Conservation (phyloP, 2,329 filamentous ascomycete species). For the Colletotrichum zoysiae region DNA sequence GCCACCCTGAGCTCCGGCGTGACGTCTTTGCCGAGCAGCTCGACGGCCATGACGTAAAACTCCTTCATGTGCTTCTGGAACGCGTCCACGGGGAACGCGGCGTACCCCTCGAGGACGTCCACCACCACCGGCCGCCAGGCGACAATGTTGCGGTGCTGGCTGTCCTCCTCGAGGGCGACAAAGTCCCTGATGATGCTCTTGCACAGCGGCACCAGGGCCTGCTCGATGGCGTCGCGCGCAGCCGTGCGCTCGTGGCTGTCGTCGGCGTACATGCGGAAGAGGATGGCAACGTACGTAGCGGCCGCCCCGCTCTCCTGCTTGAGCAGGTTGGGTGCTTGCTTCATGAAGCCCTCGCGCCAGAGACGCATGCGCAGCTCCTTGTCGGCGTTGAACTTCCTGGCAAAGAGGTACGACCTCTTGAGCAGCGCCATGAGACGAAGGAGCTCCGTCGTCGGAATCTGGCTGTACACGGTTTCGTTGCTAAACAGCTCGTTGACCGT, state of each 20-base stretch:
- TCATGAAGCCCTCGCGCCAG: slow-evolving; percentile 99
- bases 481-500: slow-evolving; percentile 99
- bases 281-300: slow-evolving; percentile 93
- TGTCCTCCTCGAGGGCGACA: slow-evolving; percentile 90
- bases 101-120: slow-evolving; percentile 94
- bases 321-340: slow-evolving; percentile 95
- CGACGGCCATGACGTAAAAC: slow-evolving; percentile 89
- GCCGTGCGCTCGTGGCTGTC: slow-evolving; percentile 84
- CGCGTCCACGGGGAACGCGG: slow-evolving; percentile 81
- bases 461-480: slow-evolving; percentile 92
- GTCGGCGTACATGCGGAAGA: slow-evolving; percentile 98
- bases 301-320: slow-evolving; percentile 97
- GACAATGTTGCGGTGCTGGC: slow-evolving; percentile 95
- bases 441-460: slow-evolving; percentile 91
- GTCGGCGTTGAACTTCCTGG: slow-evolving; percentile 97
- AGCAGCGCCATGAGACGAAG: slow-evolving; percentile 92
- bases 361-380: slow-evolving; percentile 94
- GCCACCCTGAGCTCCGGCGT: slow-evolving; percentile 82
- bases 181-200: slow-evolving; percentile 93
- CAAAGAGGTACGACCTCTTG: slow-evolving; percentile 97
- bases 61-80: slow-evolving; percentile 84
- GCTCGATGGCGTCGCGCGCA: slow-evolving; percentile 86
- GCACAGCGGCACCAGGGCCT: slow-evolving; percentile 92
- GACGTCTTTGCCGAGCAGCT: slow-evolving; percentile 85
- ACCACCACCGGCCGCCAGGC: slow-evolving; percentile 98